Evolutionary conservation across 1,284 basidiomycete genomes (phyloP).

Genomic region (Melampsora occidentalis): DNA sequence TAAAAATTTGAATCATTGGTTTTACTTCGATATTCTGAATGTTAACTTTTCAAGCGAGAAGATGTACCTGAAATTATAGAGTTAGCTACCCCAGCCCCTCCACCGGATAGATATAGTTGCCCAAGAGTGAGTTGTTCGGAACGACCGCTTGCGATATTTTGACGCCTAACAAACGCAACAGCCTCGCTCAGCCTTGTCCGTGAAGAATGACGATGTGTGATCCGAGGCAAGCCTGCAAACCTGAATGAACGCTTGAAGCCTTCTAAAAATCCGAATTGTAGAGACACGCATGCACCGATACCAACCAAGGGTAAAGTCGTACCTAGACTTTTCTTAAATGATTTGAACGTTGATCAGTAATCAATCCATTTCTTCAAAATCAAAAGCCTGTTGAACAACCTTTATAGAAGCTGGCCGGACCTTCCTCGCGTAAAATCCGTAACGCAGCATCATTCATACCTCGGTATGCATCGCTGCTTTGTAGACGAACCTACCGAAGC

Average conservation of each 20-base stretch:
- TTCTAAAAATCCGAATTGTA: conserved; percentile 92
- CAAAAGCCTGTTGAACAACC: conserved; percentile 55
- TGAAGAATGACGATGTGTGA: background rate
- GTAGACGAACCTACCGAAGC: conserved; percentile 64
- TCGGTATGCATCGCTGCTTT: conserved; percentile 85
- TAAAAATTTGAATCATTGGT: too few species aligned
- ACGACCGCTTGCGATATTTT: conserved; percentile 19
- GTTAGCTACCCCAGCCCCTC: conserved; percentile 83
- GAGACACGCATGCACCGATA: conserved; percentile 90
- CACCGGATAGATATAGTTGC: conserved; percentile 76
- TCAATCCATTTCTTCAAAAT: background rate
- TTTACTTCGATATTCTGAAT: background rate
- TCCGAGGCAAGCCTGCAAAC: conserved; percentile 5
- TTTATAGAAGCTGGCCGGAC: conserved; percentile 94
- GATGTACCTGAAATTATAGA: conserved; percentile 68
- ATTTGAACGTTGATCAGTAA: background rate
- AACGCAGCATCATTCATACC: conserved; percentile 85
- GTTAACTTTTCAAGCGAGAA: background rate
- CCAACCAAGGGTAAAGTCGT: conserved; percentile 88
- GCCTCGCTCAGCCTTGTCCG: background rate
- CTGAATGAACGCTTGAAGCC: conserved; percentile 81
- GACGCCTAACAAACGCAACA: background rate
- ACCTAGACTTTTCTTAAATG: conserved; percentile 61
- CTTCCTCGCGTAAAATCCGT: conserved; percentile 83
- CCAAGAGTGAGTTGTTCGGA: conserved; percentile 58